Base-by-base conservation (phyloP, 495 filamentous ascomycete species). In the Durotheca rogersii region DNA sequence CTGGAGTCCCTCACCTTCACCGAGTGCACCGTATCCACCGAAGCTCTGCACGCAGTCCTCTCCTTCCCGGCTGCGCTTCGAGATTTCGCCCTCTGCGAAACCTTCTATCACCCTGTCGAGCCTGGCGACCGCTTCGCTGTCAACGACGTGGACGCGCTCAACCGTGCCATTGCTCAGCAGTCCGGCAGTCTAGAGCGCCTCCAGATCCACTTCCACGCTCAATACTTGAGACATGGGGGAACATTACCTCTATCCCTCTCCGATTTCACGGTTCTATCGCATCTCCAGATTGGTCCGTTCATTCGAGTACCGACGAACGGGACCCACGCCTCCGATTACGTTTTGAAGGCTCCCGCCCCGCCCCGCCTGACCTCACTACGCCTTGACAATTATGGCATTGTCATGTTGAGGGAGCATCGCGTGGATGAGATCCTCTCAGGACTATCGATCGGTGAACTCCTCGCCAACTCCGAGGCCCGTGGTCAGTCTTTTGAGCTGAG, bases 221-320 rank as follows among this genome's bases (percentile, higher is more conserved):
- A 23, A 12, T 44, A 9, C 45, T 11, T 17, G 12, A 7, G 18
- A 9, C 12, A 7, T 3, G n/a, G 9, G 7, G 16, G 37, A n/a
- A 17, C 12, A 3, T 11, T 50, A 18, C 2, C 25, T 17, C 53
- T 56, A 19, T 56, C 53, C 1, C 53, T 56, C 40, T 56, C 46
- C 10, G 16, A 42, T 10, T 57, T 57, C 18, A 7, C 47, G 6
- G 47, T 17, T 11, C 42, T 57, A 7, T 51, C 37, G 4, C 37
- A 51, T 40, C 37, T 51, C 31, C 47, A 57, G 10, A 47, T 57
- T 38, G 53, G 41, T 6, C 53, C 53, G 17, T 40, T 41, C 29
- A 33, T 29, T 18, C 4, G 3, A 36, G 10, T 14, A 3, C 17
- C 14, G 11, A 0, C 2, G 2, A n/a, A 39, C n/a, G 18, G 2